Evolutionary conservation across 2,329 filamentous ascomycete species (phyloP), one percentile per base, ranked within the genome.

Genomic region (Phaeosphaeria sp.): DNA sequence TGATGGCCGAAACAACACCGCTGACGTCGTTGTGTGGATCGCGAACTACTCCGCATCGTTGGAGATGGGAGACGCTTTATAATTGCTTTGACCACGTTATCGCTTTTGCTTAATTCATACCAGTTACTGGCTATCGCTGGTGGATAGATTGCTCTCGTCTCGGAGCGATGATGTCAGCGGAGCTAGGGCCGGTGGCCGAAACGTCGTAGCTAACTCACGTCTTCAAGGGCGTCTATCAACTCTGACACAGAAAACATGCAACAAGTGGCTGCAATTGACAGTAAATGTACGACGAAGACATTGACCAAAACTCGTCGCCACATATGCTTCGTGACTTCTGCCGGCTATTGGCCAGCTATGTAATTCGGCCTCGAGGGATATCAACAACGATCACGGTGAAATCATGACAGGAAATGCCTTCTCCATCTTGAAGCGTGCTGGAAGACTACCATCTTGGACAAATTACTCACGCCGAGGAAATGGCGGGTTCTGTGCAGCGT

Each of bases 1-100:
- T 66, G 60, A 64, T 70, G 58, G 52, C 46, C 52, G 46, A 50
- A 48, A 46, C 22, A 39, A 54, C 52, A 51, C 57, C 60, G 53
- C 64, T 72, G 70, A 72, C 70, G 70, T 72, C 63, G 68, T 62
- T 63, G 30, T 22, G 23, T 57, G 54, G 67, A 60, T 63, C 64
- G 63, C 54, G 59, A 52, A 25, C 47, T 20, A 33, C 20, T 46
- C 44, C 60, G 62, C 59, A 60, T 64, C 63, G 62, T 61, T 27
- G 25, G 18, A 30, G 47, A 47, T 43, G 30, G 48, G 20, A 49
- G 56, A 60, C 59, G 58, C 39, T 62, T 50, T 56, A 56, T 57
- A 68, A 61, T 56, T 33, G 18, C 18, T 52, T 63, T 62, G 49
- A 55, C 54, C 56, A 59, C 51, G 51, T 54, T 55, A 61, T 61